Conservation (phyloP, 1,284 basidiomycete species). For the Ustilago curta region DNA sequence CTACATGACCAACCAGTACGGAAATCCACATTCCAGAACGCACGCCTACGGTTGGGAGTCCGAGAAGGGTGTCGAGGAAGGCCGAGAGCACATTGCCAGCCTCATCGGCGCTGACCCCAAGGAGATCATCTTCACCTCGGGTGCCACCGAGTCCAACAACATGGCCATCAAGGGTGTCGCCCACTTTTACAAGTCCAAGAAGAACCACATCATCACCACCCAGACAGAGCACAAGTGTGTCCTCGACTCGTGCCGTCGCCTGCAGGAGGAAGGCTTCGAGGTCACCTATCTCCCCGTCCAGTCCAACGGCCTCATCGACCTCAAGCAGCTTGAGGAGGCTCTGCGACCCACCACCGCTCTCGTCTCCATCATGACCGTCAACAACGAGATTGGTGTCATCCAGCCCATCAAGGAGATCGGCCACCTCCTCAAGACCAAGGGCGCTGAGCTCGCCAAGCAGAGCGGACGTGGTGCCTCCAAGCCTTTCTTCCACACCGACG, state of each 20-base stretch:
- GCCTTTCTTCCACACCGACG: conserved; percentile 96
- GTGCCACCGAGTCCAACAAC: conserved; percentile 98
- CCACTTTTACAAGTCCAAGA: conserved; percentile 75
- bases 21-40: conserved; percentile 97
- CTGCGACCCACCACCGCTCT: conserved; percentile 86
- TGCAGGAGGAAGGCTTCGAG: conserved; percentile 96
- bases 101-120: conserved; percentile 94
- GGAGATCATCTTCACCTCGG: conserved; percentile 97
- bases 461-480: conserved; percentile 71
- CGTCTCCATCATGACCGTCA: conserved; percentile 97
- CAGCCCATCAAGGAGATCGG: conserved; percentile 98
- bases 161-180: conserved; percentile 98
- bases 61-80: conserved; percentile 91
- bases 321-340: conserved; percentile 81
- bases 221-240: conserved; percentile 95
- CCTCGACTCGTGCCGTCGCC: conserved; percentile 93
- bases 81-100: conserved; percentile 88
- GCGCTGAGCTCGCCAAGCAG: conserved; percentile 77
- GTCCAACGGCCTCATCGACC: conserved; percentile 83
- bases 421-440: conserved; percentile 75
- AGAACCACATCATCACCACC: conserved; percentile 74
- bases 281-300: conserved; percentile 96
- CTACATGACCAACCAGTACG: conserved; percentile 93
- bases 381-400: conserved; percentile 99
- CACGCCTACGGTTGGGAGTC: conserved; percentile 99